These are phyloP conservation scores for Penicillium egyptiacum DNA, from an alignment of 495 filamentous ascomycete species.

Conservation along the genomic window DNA sequence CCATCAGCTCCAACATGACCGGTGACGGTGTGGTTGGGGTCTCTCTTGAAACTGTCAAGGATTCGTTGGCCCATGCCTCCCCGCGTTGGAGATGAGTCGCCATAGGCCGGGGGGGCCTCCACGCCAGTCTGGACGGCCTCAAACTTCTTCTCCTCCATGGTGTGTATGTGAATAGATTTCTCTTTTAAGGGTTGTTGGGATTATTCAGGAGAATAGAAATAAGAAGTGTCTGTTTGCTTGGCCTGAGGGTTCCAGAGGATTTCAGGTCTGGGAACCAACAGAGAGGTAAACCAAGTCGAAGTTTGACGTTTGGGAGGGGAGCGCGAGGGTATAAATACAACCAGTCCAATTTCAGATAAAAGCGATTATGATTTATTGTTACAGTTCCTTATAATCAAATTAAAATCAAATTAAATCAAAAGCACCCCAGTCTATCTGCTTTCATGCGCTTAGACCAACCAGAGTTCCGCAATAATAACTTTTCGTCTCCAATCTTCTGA, in stretches of 20 bases:
- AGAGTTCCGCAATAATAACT: background rate
- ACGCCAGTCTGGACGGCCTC: conserved; percentile 26
- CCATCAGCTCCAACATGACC: conserved; percentile 56
- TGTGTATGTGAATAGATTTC: background rate
- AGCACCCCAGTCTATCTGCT: background rate
- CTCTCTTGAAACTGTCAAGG: conserved; percentile 78
- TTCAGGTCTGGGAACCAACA: background rate
- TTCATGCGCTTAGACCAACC: conserved; percentile 10
- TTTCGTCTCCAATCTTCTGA: conserved; percentile 7
- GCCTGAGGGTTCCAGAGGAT: background rate
- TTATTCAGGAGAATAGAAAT: background rate
- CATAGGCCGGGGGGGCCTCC: conserved; percentile 40
- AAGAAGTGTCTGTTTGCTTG: background rate
- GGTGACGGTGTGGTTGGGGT: conserved; percentile 65
- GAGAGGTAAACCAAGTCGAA: background rate
- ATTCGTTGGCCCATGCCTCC: conserved; percentile 48
- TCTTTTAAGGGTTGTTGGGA: background rate
- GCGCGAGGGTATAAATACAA: conserved; percentile 4
- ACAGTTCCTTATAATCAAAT: conserved; percentile 1
- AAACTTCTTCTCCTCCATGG: conserved; percentile 43
- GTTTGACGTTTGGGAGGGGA: background rate
- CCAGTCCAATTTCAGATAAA: conserved; percentile 1
- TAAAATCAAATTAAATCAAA: background rate
- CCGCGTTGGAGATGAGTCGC: conserved; percentile 35
- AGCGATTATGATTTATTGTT: conserved; percentile 1